phyloP scores from a whole-genome alignment of 2,329 filamentous ascomycete species.

The Ophiostoma triangulosporum region DNA sequence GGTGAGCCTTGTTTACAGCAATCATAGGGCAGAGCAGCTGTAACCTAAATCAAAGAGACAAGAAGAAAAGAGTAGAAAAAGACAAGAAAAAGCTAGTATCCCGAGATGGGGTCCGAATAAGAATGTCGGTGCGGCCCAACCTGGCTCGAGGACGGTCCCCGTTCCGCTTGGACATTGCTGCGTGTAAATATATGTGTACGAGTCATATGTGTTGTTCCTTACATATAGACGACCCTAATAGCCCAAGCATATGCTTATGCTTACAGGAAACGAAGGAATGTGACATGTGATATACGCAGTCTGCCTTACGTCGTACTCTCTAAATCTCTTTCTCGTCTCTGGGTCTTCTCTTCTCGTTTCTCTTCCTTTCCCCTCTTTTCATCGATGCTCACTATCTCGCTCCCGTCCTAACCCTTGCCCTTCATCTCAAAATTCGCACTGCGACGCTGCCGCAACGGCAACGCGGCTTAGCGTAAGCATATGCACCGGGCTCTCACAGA shows the following conservation, averaged over 20 bases:
- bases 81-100: not conserved
- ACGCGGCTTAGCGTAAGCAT: not conserved
- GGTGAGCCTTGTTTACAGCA: no score
- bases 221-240: no score
- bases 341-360: not conserved
- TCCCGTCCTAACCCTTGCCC: no score
- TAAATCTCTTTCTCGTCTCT: not conserved
- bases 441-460: not conserved
- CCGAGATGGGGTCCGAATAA: not conserved
- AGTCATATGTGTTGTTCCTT: no score
- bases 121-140: conserved; percentile 13
- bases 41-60: not conserved
- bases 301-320: not conserved
- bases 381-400: no score
- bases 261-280: not conserved
- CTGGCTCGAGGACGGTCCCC: not conserved
- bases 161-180: not conserved
- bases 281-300: not conserved
- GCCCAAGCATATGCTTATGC: no score
- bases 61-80: not conserved
- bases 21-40: no score
- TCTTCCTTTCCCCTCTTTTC: not conserved
- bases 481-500: not conserved
- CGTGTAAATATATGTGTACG: no score
- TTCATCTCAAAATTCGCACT: not conserved